Conservation (phyloP, 2,329 filamentous ascomycete species). For the Trichophyton simii region DNA sequence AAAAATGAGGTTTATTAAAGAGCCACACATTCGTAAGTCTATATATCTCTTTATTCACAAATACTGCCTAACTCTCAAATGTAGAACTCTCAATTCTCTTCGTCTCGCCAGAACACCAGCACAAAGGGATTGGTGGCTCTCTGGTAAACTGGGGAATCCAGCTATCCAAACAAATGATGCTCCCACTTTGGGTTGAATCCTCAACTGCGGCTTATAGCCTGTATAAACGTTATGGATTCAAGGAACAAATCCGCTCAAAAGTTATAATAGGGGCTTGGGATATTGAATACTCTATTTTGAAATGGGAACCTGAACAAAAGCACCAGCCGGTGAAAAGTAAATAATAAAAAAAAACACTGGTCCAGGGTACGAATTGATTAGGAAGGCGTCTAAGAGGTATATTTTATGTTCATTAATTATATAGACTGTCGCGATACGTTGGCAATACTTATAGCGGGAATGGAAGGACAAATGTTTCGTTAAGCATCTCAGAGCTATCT, state of each 20-base stretch:
- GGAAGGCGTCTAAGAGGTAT: neutral
- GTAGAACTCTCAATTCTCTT: slow-evolving; percentile 13
- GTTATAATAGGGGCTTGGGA: slow-evolving; percentile 9
- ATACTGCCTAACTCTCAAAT: neutral
- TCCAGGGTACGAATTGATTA: too few species aligned
- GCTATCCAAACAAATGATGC: slow-evolving; percentile 12
- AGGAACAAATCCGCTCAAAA: slow-evolving; percentile 5
- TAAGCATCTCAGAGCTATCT: too few species aligned
- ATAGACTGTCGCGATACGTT: too few species aligned
- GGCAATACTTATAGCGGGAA: too few species aligned
- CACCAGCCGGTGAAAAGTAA: neutral
- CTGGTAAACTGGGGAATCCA: slow-evolving; percentile 14
- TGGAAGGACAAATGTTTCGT: too few species aligned
- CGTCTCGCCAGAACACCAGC: slow-evolving; percentile 13
- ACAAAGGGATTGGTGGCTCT: slow-evolving; percentile 11
- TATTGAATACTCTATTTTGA: slow-evolving; percentile 12
- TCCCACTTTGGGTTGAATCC: slow-evolving; percentile 12
- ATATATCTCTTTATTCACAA: neutral
- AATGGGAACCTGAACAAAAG: slow-evolving; percentile 3
- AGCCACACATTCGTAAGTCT: slow-evolving; percentile 12
- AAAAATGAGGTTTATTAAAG: slow-evolving; percentile 8
- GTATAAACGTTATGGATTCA: slow-evolving; percentile 10
- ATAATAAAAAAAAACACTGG: neutral
- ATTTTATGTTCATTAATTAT: neutral
- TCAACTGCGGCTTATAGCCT: slow-evolving; percentile 7